Conservation (phyloP, 768 basidiomycete genomes). For the Lentinula aciculospora region DNA sequence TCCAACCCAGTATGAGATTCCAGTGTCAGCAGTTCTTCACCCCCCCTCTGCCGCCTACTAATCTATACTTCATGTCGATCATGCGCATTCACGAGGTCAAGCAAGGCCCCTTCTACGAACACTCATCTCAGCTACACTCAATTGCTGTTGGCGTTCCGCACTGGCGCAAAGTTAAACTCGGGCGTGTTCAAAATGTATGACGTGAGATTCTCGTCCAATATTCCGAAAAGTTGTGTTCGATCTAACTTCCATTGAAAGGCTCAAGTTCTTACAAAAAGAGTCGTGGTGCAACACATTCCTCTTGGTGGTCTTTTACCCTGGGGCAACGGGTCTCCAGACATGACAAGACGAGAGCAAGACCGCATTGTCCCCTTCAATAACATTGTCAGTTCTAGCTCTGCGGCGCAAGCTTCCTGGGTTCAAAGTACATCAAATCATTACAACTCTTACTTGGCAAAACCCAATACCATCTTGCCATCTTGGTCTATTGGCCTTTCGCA, state of each 20-base stretch:
- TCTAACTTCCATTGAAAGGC: conserved; percentile 39
- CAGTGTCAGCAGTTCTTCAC: conserved; percentile 59
- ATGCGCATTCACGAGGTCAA: conserved; percentile 78
- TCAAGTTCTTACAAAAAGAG: conserved; percentile 89
- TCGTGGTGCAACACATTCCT: conserved; percentile 94
- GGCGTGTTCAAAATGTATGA: conserved; percentile 97
- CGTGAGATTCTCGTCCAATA: conserved; percentile 26
- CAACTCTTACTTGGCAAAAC: background rate
- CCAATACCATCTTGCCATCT: background rate
- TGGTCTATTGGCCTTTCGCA: background rate
- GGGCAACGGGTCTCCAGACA: background rate
- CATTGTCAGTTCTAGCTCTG: background rate
- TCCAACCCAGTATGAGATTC: conserved; percentile 56
- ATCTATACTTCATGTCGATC: conserved; percentile 78
- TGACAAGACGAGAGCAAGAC: background rate
- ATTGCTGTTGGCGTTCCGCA: conserved; percentile 85
- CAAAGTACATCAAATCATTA: background rate
- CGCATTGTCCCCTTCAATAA: background rate
- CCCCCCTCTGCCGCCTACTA: conserved; percentile 56
- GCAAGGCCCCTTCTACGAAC: conserved; percentile 84
- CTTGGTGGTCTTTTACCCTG: conserved; percentile 53
- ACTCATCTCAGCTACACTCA: conserved; percentile 83
- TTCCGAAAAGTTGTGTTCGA: background rate
- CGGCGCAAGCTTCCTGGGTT: background rate
- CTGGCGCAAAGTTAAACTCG: conserved; percentile 86